These are phyloP conservation scores for Sugiyamaella novakii DNA, from an alignment of 1,139 yeast genomes.

Conservation along the genomic window DNA sequence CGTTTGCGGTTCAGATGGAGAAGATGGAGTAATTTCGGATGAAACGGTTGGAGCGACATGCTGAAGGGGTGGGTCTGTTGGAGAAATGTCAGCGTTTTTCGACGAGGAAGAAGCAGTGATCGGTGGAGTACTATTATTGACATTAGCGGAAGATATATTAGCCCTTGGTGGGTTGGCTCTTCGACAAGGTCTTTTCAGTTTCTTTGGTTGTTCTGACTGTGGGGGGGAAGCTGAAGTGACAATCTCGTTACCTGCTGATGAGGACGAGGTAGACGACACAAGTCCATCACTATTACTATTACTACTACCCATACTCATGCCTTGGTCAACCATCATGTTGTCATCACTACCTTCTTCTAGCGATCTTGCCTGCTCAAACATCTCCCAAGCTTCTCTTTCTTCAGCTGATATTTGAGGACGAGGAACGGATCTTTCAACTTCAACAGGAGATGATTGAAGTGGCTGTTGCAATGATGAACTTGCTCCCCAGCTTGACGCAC, in stretches of 20 bases:
- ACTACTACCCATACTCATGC: background rate
- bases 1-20: slow-evolving; percentile 17
- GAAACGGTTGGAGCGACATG: background rate
- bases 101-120: background rate
- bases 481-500: slow-evolving; percentile 11
- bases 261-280: background rate
- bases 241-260: background rate
- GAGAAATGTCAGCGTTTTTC: background rate
- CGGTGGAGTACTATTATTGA: slow-evolving; percentile 23
- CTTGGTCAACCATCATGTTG: background rate
- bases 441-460: background rate
- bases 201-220: slow-evolving; percentile 22
- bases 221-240: slow-evolving; percentile 3
- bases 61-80: too few species aligned
- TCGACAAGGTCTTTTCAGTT: slow-evolving; percentile 28
- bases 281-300: background rate
- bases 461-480: background rate
- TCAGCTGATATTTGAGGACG: slow-evolving; percentile 33
- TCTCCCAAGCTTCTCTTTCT: slow-evolving; percentile 39
- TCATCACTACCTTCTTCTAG: slow-evolving; percentile 11
- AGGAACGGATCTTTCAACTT: background rate
- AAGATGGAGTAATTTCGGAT: slow-evolving; percentile 11
- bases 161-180: slow-evolving; percentile 15
- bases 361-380: slow-evolving; percentile 36
- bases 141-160: background rate